Conservation (phyloP, 441 rosid genomes). For the Omphalea diandra region DNA sequence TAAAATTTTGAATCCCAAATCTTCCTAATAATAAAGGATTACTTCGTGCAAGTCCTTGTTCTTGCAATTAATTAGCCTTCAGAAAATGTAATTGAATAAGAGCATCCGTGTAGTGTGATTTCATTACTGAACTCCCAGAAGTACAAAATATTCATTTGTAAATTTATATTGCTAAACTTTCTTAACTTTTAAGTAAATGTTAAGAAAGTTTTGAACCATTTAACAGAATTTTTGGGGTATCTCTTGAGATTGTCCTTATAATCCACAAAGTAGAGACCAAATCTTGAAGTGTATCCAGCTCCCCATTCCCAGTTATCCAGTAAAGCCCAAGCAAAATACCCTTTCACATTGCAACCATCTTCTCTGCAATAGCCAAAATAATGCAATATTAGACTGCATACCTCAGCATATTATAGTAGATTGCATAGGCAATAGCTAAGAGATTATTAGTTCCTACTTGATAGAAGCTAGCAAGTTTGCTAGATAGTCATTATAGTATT, state of each 20-base stretch:
- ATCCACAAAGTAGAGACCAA: constrained; percentile 92
- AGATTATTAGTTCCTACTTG: constrained; percentile 40
- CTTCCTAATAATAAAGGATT: too few relatives aligned
- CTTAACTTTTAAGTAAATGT: constrained; percentile 25
- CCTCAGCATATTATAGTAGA: neutral
- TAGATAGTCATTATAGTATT: constrained; percentile 77
- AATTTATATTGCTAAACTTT: neutral
- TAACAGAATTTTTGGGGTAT: constrained; percentile 86
- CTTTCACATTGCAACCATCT: constrained; percentile 95
- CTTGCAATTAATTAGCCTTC: neutral
- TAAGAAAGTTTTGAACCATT: constrained; percentile 88
- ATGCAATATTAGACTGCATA: neutral
- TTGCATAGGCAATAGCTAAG: neutral
- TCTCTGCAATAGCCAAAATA: constrained; percentile 45
- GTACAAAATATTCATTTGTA: neutral
- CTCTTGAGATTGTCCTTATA: constrained; percentile 77
- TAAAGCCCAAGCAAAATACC: constrained; percentile 92
- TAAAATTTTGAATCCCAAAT: too few relatives aligned
- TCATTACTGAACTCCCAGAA: neutral
- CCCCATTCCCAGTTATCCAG: constrained; percentile 98
- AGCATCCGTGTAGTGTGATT: neutral
- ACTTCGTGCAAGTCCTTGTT: too few relatives aligned
- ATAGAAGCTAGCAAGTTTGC: constrained; percentile 72
- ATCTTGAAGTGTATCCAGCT: constrained; percentile 83
- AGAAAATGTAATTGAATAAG: neutral